Evolutionary conservation across 2,329 filamentous ascomycete species (phyloP), one percentile per base, ranked within the genome.

Genomic region (Neofusicoccum sp.): DNA sequence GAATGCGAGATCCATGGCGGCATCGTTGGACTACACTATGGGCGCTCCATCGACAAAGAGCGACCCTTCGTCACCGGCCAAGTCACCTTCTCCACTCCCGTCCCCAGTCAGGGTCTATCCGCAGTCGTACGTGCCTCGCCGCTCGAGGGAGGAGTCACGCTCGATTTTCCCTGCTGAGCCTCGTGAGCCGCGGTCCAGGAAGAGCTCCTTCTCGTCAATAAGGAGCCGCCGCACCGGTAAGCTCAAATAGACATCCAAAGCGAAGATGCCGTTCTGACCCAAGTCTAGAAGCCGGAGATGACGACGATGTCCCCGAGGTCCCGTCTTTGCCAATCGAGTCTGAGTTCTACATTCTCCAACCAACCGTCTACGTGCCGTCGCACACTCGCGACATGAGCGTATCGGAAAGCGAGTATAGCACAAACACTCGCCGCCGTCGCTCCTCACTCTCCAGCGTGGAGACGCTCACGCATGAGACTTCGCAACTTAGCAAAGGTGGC

Each of bases 21-120:
- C 44, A 11, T 59, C 61, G 6, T 29, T 58, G 36, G 54, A 63
- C 12, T 59, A 58, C 48, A 59, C 61, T 3, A 44, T 59, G 44
- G 61, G 54, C 3, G 61, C 41, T 6, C 33, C 56, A 6, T 49
- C 56, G 4, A 28, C 16, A 8, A 48, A 16, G 2, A 62, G 61
- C 50, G 49, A 56, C 3, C 33, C 36, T 16, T 48, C 61, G 3
- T 54, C 49, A 2, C 61, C 61, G 1, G 52, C 52, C 14, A 39
- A 16, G 2, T 28, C 16, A n/a, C 7, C 48, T 9, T 62, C 59
- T 45, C 39, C 50, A 3, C 33, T 47, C 5, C 49, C 61, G 1
- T 62, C 50, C 2, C 61, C 61, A 3, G 33, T 43, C 16, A 62
- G 41, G 36, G 28, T 62, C 31, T 47, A 12, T 6, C 36, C 59